These are phyloP conservation scores for Murraya paniculata DNA, from an alignment of 345 rosid species.

Conservation along the genomic window DNA sequence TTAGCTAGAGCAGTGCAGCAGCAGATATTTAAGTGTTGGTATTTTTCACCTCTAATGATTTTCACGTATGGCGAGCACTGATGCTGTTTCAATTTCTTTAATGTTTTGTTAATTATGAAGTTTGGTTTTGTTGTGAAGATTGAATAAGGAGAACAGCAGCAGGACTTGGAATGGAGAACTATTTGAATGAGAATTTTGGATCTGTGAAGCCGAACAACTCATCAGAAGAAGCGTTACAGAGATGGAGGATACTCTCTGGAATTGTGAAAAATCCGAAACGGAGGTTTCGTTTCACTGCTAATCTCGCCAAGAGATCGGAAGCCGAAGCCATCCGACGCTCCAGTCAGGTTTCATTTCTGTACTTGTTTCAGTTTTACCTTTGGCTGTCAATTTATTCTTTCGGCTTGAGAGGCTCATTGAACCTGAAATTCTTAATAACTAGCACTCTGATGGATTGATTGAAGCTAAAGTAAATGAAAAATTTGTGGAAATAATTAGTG, in stretches of 20 bases:
- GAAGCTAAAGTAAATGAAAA: neutral
- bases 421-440: neutral
- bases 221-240: conserved; percentile 82
- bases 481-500: too few relatives aligned
- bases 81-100: neutral
- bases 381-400: neutral
- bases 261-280: conserved; percentile 75
- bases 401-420: neutral
- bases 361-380: neutral
- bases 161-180: conserved; percentile 48
- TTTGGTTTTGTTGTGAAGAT: conserved; percentile 1
- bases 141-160: conserved; percentile 2
- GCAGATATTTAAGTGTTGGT: too few relatives aligned
- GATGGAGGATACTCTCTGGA: conserved; percentile 93
- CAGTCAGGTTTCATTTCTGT: conserved; percentile 49
- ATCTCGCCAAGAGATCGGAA: conserved; percentile 76
- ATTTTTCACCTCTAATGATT: neutral
- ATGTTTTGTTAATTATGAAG: neutral
- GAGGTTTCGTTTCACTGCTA: conserved; percentile 84
- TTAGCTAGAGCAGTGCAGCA: too few relatives aligned
- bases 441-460: neutral
- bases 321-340: conserved; percentile 76
- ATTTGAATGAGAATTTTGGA: conserved; percentile 64
- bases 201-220: conserved; percentile 90
- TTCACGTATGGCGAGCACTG: neutral